Evolutionary conservation across 805 yeast species (phyloP).

Genomic region (Danielozyma ontarioensis): DNA sequence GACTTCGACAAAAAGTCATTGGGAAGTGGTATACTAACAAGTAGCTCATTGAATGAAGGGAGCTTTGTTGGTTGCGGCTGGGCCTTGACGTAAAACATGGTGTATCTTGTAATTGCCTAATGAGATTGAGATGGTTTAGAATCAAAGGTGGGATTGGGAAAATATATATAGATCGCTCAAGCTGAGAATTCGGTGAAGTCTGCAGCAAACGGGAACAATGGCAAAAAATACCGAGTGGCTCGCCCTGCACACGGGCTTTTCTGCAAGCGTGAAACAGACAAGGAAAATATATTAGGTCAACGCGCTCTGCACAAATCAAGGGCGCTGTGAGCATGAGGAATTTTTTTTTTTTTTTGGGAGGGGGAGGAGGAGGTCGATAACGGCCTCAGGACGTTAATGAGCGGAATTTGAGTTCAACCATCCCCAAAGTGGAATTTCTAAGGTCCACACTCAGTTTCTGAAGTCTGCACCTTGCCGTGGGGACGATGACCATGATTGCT

Average conservation of each 20-base stretch:
- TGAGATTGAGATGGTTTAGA: too few relatives aligned
- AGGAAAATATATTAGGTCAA: not conserved
- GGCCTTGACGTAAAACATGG: not conserved
- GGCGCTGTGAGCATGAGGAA: too few relatives aligned
- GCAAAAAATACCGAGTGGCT: not conserved
- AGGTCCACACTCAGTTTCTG: too few relatives aligned
- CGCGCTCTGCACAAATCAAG: not conserved
- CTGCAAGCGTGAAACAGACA: not conserved
- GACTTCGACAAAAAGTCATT: slow-evolving; percentile 6
- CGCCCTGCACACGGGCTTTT: not conserved
- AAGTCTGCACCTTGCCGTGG: too few relatives aligned
- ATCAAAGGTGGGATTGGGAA: not conserved
- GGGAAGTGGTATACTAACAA: not conserved
- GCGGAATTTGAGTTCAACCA: too few relatives aligned
- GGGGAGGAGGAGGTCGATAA: too few relatives aligned
- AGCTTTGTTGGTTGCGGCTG: not conserved
- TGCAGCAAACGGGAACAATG: not conserved
- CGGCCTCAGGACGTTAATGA: too few relatives aligned
- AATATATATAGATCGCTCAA: not conserved
- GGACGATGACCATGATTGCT: too few relatives aligned
- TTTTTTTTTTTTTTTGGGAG: too few relatives aligned
- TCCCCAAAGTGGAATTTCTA: too few relatives aligned
- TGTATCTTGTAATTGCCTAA: too few relatives aligned
- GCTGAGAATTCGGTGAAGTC: too few relatives aligned
- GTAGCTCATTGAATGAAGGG: not conserved